Evolutionary conservation across 1,139 yeast genomes (phyloP), one percentile per base, ranked within the genome.

Genomic region (Taiozyma onychis): DNA sequence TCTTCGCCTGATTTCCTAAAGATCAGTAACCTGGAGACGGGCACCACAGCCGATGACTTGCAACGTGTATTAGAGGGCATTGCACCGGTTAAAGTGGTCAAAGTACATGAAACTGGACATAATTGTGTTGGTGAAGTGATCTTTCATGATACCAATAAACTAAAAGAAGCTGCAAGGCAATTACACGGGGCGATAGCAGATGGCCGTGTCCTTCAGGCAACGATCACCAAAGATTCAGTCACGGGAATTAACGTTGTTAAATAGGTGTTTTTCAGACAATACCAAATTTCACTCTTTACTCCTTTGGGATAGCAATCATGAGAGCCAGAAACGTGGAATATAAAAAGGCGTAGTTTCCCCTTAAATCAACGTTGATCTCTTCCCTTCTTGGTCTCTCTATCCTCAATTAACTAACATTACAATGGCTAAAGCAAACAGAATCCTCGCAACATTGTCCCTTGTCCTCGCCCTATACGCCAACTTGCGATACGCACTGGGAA

Each of bases 401-500:
- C 18, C 24, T 9, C 11, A 27, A 27, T 27, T 27, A 27, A 24
- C 26, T 27, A 26, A 26, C 27, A 18, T 18, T n/a, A 35, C 39
- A 39, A 39, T 39, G 41, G 42, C 24, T 44, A 48, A 24, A 21
- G 63, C 73, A 27, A 75, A 75, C 58, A 76, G 78, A 60, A 68
- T 76, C 27, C 64, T 78, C 2, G 71, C 81, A 32, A 66, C 77
- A 41, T 66, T 77, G 26, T 75, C 88, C 6, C 75, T 76, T 57
- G 67, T 70, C 2, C 71, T 85, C 39, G 75, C 88, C 1, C 66
- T 74, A 13, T 78, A 77, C 59, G 85, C 83, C 44, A 74, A 79
- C 53, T 54, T 81, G 48, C 72, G 76, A 48, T 82, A 79, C 64
- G 71, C 80, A 47, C 73, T 80, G 18, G 83, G 83, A 41, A 69